Evolutionary conservation across 2,329 filamentous ascomycete species (phyloP).

Genomic region (Pseudogymnoascus sp.): DNA sequence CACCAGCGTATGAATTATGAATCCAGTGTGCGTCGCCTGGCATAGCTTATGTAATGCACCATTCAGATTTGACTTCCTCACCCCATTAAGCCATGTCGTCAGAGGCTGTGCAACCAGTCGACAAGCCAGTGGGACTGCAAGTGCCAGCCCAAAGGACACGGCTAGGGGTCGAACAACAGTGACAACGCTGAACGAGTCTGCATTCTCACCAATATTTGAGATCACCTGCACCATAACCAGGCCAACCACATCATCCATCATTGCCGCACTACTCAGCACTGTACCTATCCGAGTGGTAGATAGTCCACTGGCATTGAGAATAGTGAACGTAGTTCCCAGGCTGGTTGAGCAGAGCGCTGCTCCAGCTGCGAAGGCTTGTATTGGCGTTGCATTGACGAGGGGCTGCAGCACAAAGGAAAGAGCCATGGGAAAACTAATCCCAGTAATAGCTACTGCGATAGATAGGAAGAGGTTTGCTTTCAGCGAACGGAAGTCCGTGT

Average conservation of each 20-base stretch:
- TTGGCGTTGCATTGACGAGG: background rate
- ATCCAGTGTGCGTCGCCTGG: conserved; percentile 28
- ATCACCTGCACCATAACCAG: conserved; percentile 70
- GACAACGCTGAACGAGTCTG: conserved; percentile 22
- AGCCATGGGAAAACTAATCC: conserved; percentile 52
- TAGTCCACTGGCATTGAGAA: conserved; percentile 51
- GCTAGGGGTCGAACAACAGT: conserved; percentile 38
- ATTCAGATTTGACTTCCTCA: conserved; percentile 21
- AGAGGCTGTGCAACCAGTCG: conserved; percentile 36
- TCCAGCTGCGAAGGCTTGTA: conserved; percentile 54
- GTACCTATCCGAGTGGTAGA: conserved; percentile 44
- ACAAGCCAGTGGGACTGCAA: conserved; percentile 40
- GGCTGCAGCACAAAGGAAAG: conserved; percentile 43
- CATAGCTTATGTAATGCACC: conserved; percentile 24
- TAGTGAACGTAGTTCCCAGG: conserved; percentile 59
- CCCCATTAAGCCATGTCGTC: conserved; percentile 29
- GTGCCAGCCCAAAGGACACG: conserved; percentile 43
- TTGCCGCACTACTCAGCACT: conserved; percentile 61
- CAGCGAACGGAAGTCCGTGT: conserved; percentile 44
- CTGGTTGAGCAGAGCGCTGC: conserved; percentile 65
- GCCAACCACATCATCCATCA: conserved; percentile 71
- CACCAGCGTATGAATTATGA: conserved; percentile 40
- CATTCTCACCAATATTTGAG: conserved; percentile 43
- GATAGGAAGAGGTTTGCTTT: conserved; percentile 54
- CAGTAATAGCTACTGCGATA: conserved; percentile 52